Evolutionary conservation across 257 asterid genomes (phyloP).

Genomic region (Plantago ovata): DNA sequence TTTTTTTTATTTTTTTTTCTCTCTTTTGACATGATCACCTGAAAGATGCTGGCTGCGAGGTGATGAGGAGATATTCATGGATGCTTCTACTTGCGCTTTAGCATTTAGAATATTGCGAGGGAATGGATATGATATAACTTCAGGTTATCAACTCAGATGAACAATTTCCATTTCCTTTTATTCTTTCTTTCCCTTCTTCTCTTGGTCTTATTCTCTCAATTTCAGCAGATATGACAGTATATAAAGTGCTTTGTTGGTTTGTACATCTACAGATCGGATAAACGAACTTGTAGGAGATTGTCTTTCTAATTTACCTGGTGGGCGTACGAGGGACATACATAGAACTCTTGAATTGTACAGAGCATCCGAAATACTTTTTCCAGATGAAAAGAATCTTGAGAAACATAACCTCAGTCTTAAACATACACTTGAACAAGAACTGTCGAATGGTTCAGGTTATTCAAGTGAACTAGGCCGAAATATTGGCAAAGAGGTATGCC

Average conservation of each 20-base stretch:
- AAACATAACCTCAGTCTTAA: constrained; percentile 1
- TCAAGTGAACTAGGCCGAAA: neutral
- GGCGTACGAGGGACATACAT: neutral
- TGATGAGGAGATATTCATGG: constrained; percentile 71
- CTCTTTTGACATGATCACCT: constrained; percentile 31
- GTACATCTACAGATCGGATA: constrained; percentile 43
- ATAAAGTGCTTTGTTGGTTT: constrained; percentile 6
- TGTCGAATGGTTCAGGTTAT: neutral
- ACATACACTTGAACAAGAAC: constrained; percentile 3
- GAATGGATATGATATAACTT: constrained; percentile 62
- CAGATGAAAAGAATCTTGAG: neutral
- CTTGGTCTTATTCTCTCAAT: neutral
- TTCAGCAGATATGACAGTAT: constrained; percentile 5
- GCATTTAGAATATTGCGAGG: constrained; percentile 68
- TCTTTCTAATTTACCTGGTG: neutral
- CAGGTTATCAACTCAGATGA: constrained; percentile 49
- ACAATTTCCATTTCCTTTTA: neutral
- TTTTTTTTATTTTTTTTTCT: no score
- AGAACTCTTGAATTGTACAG: neutral
- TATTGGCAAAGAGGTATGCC: neutral
- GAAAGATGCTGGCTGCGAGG: constrained; percentile 80
- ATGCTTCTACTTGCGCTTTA: constrained; percentile 68
- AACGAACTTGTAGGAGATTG: constrained; percentile 17
- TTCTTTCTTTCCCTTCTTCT: neutral
- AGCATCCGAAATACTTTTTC: neutral